Evolutionary conservation across 1,139 yeast genomes (phyloP).

Genomic region (Spathaspora sp.): DNA sequence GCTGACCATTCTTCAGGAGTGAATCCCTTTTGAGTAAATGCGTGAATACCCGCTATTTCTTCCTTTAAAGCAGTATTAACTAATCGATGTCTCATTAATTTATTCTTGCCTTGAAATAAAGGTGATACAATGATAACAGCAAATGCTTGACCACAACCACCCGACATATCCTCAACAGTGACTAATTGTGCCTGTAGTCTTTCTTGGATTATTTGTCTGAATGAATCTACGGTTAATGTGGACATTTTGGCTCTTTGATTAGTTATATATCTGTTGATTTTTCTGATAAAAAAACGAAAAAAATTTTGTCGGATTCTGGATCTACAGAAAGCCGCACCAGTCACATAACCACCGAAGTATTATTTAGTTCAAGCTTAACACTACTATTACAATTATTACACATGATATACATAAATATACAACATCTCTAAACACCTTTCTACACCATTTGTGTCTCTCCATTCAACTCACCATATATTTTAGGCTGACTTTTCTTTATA

Average conservation of each 20-base stretch:
- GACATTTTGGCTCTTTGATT: slow-evolving; percentile 23
- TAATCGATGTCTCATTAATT: slow-evolving; percentile 79
- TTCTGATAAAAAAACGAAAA: too few relatives aligned
- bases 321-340: too few relatives aligned
- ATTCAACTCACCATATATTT: slow-evolving; percentile 26
- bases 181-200: slow-evolving; percentile 54
- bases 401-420: slow-evolving; percentile 1
- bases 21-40: slow-evolving; percentile 88
- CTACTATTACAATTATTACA: neutral
- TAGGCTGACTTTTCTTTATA: slow-evolving; percentile 35
- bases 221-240: slow-evolving; percentile 42
- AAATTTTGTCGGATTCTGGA: too few relatives aligned
- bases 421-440: neutral
- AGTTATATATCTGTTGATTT: neutral
- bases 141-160: slow-evolving; percentile 88
- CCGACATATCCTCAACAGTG: slow-evolving; percentile 70
- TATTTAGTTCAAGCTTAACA: neutral
- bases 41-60: slow-evolving; percentile 85
- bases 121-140: slow-evolving; percentile 80
- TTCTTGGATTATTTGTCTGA: slow-evolving; percentile 48
- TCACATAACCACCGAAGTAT: too few relatives aligned
- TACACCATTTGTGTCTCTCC: slow-evolving; percentile 22
- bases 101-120: slow-evolving; percentile 75
- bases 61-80: slow-evolving; percentile 79
- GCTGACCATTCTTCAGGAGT: slow-evolving; percentile 71